Evolutionary conservation across 805 yeast genomes (phyloP).

Genomic region (Lipomyces mesembrius): DNA sequence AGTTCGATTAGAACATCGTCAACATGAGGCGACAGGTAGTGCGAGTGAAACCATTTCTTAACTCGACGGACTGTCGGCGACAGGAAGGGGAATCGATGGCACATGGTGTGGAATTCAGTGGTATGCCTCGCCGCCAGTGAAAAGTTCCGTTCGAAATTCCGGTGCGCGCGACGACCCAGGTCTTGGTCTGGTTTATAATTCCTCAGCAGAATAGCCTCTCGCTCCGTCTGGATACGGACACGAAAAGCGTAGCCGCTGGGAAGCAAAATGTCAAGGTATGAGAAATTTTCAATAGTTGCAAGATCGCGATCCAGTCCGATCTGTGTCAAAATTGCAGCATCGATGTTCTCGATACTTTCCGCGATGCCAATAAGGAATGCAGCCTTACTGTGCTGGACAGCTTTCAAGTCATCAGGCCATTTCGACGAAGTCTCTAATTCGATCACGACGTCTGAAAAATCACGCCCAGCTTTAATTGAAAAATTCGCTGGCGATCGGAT

Average conservation of each 20-base stretch:
- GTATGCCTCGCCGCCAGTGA: conserved; percentile 56
- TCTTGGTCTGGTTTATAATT: conserved; percentile 50
- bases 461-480: conserved; percentile 37
- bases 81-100: conserved; percentile 71
- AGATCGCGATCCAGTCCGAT: conserved; percentile 64
- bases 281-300: conserved; percentile 46
- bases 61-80: conserved; percentile 82
- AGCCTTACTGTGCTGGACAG: conserved; percentile 86
- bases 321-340: conserved; percentile 60
- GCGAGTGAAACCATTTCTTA: conserved; percentile 89
- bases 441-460: conserved; percentile 73
- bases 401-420: conserved; percentile 93
- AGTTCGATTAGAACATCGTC: conserved; percentile 81
- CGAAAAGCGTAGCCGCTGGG: conserved; percentile 91
- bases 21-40: conserved; percentile 70
- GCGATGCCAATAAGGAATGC: conserved; percentile 81
- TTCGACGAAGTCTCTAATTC: conserved; percentile 88
- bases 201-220: conserved; percentile 75
- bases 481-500: conserved; percentile 75
- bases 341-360: conserved; percentile 50
- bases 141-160: conserved; percentile 21
- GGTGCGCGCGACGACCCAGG: conserved; percentile 46
- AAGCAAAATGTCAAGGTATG: conserved; percentile 66
- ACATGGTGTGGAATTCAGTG: conserved; percentile 70
- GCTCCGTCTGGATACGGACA: conserved; percentile 75